Conservation (phyloP, 768 basidiomycete species). For the Punctularia strigosozonata region DNA sequence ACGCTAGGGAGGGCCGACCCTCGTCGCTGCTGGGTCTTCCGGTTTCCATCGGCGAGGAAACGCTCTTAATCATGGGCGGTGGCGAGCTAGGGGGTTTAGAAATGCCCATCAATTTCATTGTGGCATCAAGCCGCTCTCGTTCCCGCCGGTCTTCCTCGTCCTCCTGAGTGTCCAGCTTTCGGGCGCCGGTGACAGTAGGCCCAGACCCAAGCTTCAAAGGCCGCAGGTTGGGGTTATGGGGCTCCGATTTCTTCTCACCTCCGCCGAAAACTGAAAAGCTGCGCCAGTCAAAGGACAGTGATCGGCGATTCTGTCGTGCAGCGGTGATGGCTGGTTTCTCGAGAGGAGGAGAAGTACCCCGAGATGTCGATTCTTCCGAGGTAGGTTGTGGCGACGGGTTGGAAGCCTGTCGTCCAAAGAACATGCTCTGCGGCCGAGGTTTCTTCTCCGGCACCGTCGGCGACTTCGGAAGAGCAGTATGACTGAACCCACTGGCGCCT, state of each 20-base stretch:
- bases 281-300: conserved; percentile 80
- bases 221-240: conserved; percentile 39
- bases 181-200: conserved; percentile 42
- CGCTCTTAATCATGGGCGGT: conserved; percentile 26
- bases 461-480: too few relatives aligned
- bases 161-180: conserved; percentile 79
- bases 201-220: conserved; percentile 69
- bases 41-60: conserved; percentile 21
- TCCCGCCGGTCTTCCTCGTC: conserved; percentile 89
- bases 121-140: conserved; percentile 77
- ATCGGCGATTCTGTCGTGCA: conserved; percentile 45
- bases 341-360: conserved; percentile 8
- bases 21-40: not conserved
- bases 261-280: conserved; percentile 58
- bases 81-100: conserved; percentile 45
- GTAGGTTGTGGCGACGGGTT: conserved; percentile 20
- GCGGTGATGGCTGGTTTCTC: conserved; percentile 13
- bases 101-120: conserved; percentile 93
- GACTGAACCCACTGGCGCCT: too few relatives aligned
- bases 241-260: conserved; percentile 53
- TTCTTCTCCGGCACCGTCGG: conserved; percentile 25
- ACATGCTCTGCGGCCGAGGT: conserved; percentile 50
- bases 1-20: not conserved
- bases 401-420: conserved; percentile 27
- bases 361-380: conserved; percentile 16